Base-by-base conservation (phyloP, 257 asterid genomes). In the Thymus mandschuricus region DNA sequence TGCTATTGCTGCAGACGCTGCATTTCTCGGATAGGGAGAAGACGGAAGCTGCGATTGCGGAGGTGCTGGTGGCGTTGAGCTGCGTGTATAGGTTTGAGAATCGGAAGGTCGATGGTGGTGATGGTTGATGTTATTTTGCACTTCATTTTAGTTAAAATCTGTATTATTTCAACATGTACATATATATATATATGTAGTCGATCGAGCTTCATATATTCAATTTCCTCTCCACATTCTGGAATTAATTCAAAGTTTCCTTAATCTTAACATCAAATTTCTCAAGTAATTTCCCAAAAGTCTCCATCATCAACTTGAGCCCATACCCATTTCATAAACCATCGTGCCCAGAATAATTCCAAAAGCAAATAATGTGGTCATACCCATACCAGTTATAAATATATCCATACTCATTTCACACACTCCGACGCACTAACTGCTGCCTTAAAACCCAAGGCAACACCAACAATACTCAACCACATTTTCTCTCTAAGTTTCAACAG, bases 11-110 rank as follows among this genome's bases (percentile, higher is more conserved):
- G 78, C 91, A 89, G 79, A 88, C 98, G 0, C 46, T 92, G 79
- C 96, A 89, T 79, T 92, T 85, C 50, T 76, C 97, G 2, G 97
- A 92, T 73, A 88, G 81, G 81, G 98, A 85, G 70, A 92, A 88
- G 87, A 84, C 96, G 0, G 98, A 89, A 62, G 92, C 98, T 4
- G 96, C 98, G 67, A 88, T 92, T 81, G 95, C 85, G 4, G 96
- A 90, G 73, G 79, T 89, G 33, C 64, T 89, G 78, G 98, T 92
- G 57, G 91, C 88, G 21, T 74, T 92, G 86, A 88, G 98, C 61
- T 89, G 96, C 77, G 82, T 92, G 45, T 89, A 67, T 68, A 77
- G 83, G 78, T 84, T 81, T 62, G 92, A 89, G 76, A 83, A 84
- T 75, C 69, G 87, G 31, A 60, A 57, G 8, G 82, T 59, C 71